A percentile compares a stretch with the other conserved stretches of the same genome.
phyloP scores from a whole-genome alignment of 345 rosid species.

The Laguncularia racemosa region DNA sequence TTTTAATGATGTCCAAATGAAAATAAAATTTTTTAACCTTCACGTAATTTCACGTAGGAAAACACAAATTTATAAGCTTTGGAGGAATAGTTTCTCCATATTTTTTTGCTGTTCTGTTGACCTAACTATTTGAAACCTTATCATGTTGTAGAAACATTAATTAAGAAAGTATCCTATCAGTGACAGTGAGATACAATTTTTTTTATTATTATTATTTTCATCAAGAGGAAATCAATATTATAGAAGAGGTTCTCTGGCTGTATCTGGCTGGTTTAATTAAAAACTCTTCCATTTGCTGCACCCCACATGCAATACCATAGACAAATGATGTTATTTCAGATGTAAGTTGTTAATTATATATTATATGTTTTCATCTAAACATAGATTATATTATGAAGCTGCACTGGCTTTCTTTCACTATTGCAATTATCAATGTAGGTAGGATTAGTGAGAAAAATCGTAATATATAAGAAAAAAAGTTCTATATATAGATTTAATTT shows the following conservation, averaged over 20 bases:
- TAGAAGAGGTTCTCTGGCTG: conserved; percentile 15
- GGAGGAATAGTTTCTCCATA: conserved; percentile 3
- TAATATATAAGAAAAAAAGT: no score
- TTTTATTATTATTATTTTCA: no score
- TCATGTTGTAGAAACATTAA: neutral
- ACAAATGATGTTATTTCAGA: neutral
- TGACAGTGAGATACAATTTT: no score
- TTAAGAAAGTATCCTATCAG: neutral
- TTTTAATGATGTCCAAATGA: no score
- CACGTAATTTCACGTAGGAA: conserved; percentile 14
- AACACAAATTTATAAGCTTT: conserved; percentile 7
- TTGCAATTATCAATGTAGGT: conserved; percentile 8
- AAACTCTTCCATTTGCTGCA: conserved; percentile 8
- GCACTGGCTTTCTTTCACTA: neutral
- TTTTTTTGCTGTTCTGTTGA: neutral
- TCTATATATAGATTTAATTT: no score
- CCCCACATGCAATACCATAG: conserved; percentile 25
- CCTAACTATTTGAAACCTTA: neutral
- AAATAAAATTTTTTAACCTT: neutral
- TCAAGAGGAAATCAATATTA: neutral
- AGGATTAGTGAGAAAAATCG: conserved; percentile 3
- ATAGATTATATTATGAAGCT: neutral
- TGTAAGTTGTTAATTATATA: neutral
- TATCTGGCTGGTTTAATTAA: conserved; percentile 10
- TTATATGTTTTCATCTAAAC: conserved; percentile 2